Conservation (phyloP, 2,329 filamentous ascomycete genomes). For the Colletotrichum tofieldiae region DNA sequence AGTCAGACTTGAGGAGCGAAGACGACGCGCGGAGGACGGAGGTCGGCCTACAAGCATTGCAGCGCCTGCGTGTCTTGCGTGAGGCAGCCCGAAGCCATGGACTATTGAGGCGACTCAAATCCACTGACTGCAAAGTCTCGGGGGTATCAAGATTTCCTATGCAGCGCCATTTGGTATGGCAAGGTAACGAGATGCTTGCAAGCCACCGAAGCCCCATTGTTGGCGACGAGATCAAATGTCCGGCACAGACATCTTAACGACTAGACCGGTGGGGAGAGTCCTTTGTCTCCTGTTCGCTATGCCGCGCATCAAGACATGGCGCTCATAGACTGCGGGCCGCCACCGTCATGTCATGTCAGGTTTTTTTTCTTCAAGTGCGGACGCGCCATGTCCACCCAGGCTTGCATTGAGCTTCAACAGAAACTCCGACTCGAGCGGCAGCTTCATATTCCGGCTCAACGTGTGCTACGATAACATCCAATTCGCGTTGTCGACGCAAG, state of each 20-base stretch:
- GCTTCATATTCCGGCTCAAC: slow-evolving; percentile 22
- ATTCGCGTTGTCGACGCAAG: slow-evolving; percentile 32
- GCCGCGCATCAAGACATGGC: slow-evolving; percentile 40
- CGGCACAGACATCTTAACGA: slow-evolving; percentile 18
- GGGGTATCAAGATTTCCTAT: slow-evolving; percentile 6
- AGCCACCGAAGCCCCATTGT: slow-evolving; percentile 22
- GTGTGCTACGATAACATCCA: slow-evolving; percentile 32
- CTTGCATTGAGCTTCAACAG: slow-evolving; percentile 20
- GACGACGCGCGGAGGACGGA: slow-evolving; percentile 26
- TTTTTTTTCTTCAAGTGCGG: slow-evolving; percentile 10
- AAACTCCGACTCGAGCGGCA: slow-evolving; percentile 25
- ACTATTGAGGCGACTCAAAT: slow-evolving; percentile 14
- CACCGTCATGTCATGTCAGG: slow-evolving; percentile 27
- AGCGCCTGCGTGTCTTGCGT: slow-evolving; percentile 30
- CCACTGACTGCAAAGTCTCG: slow-evolving; percentile 14
- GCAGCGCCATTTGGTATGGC: neutral
- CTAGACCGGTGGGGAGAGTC: slow-evolving; percentile 19
- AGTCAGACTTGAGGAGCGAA: slow-evolving; percentile 34
- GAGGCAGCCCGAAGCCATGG: slow-evolving; percentile 31
- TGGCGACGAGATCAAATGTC: slow-evolving; percentile 17
- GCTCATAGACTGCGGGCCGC: slow-evolving; percentile 31
- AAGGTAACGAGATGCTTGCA: slow-evolving; percentile 13
- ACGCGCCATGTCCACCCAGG: slow-evolving; percentile 1
- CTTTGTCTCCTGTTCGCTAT: slow-evolving; percentile 37
- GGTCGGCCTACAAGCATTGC: slow-evolving; percentile 25